Base-by-base conservation (phyloP, 2,329 filamentous ascomycete species). In the Trichophyton simii region DNA sequence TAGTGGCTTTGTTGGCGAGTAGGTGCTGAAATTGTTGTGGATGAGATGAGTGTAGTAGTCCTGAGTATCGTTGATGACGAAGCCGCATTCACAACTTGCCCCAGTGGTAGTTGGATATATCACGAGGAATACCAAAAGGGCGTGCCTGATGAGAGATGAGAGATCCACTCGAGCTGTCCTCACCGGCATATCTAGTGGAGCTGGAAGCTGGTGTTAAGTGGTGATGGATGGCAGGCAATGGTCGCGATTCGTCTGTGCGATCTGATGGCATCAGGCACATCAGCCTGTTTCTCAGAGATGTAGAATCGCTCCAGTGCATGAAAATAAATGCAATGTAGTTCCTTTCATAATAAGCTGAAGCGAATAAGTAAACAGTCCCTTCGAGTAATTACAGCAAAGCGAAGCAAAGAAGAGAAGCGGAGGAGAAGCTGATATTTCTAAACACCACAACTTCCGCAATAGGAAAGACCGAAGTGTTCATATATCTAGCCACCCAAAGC, bases 31-130 rank as follows among this genome's bases (percentile, higher is more conserved):
- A 59, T 71, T 66, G 44, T 66, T 66, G 55, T 66, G 62, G 28
- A 70, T 64, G 34, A 63, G 60, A 63, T 69, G 65, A n/a, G 68
- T 69, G 61, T 67, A 69, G n/a, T 68, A 64, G 13, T 67, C 62
- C 41, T 58, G 48, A 6, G 66, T 66, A 13, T 67, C 65, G 57
- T 63, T 58, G 58, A 66, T 63, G 20, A 28, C 34, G 25, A 63
- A 66, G 9, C 65, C 65, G 50, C 65, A 66, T 61, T 66, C 64
- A 58, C 65, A 66, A 11, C 59, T 54, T 54, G 65, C 65, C 15
- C 59, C 34, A 4, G 34, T 60, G 31, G 28, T 38, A 8, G n/a
- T 57, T 11, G 58, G 41, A 8, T 44, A 38, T 9, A 59, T 20
- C 9, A 63, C 34, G 54, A 55, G 41, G 44, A 55, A 41, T 11